phyloP scores from a whole-genome alignment of 2,329 filamentous ascomycete genomes.

The Cladophialophora yegresii region DNA sequence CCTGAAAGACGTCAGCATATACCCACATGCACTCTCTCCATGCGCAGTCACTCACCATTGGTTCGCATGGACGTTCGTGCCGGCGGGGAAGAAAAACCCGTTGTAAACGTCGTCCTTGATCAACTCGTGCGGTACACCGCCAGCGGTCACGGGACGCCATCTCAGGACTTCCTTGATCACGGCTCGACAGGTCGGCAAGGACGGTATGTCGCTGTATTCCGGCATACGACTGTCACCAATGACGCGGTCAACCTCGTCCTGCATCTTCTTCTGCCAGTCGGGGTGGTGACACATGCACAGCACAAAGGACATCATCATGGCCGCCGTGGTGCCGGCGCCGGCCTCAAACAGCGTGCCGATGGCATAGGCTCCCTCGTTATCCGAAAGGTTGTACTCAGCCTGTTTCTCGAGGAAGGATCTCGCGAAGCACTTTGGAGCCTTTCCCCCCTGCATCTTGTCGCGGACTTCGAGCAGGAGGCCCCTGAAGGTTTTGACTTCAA shows the following conservation, averaged over 20 bases:
- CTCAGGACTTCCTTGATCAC: slow-evolving; percentile 48
- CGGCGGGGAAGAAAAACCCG: slow-evolving; percentile 53
- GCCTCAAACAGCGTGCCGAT: slow-evolving; percentile 42
- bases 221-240: slow-evolving; percentile 38
- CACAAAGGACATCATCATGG: slow-evolving; percentile 40
- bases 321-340: slow-evolving; percentile 40
- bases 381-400: slow-evolving; percentile 35
- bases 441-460: slow-evolving; percentile 34
- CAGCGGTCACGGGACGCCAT: slow-evolving; percentile 45
- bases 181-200: slow-evolving; percentile 44
- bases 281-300: slow-evolving; percentile 39
- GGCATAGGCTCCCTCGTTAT: slow-evolving; percentile 40
- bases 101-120: slow-evolving; percentile 34
- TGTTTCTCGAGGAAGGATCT: slow-evolving; percentile 37
- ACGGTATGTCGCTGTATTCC: slow-evolving; percentile 42
- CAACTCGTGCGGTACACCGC: slow-evolving; percentile 33
- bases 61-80: slow-evolving; percentile 46
- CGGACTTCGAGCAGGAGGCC: slow-evolving; percentile 40
- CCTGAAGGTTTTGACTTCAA: slow-evolving; percentile 38
- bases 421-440: slow-evolving; percentile 34
- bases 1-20: too few relatives aligned
- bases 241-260: slow-evolving; percentile 44
- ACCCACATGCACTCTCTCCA: not conserved
- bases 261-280: slow-evolving; percentile 34
- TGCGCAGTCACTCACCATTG: slow-evolving; percentile 40